Evolutionary conservation across 805 yeast species (phyloP).

Genomic region (Cyberlindnera mrakii): DNA sequence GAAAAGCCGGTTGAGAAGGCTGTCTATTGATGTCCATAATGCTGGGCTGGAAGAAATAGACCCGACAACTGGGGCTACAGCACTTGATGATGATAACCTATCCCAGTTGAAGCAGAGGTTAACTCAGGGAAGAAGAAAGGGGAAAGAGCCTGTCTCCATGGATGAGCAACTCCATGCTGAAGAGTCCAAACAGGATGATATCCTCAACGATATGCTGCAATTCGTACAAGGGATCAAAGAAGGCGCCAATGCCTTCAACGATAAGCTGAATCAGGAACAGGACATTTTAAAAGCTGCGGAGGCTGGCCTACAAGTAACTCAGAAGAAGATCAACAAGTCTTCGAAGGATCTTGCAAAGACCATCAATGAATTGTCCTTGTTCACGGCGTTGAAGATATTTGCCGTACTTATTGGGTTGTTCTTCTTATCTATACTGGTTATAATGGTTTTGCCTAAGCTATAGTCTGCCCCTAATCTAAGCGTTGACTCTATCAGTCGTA

Average conservation of each 20-base stretch:
- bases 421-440: constrained; percentile 29
- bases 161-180: constrained; percentile 32
- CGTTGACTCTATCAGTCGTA: too few species aligned
- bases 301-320: constrained; percentile 33
- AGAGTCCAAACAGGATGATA: constrained; percentile 31
- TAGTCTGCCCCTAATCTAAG: constrained; percentile 5
- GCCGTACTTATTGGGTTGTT: constrained; percentile 22
- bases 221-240: constrained; percentile 31
- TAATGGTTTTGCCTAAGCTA: constrained; percentile 34
- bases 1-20: constrained; percentile 10
- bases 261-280: constrained; percentile 32
- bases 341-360: constrained; percentile 23
- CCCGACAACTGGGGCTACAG: background rate
- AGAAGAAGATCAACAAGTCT: constrained; percentile 28
- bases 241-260: constrained; percentile 35
- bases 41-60: constrained; percentile 1
- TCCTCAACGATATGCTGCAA: constrained; percentile 32
- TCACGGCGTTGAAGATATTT: constrained; percentile 25
- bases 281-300: constrained; percentile 36
- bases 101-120: constrained; percentile 28
- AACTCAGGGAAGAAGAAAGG: constrained; percentile 17
- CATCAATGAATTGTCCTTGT: constrained; percentile 25
- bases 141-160: constrained; percentile 11
- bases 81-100: constrained; percentile 20
- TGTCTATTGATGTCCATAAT: constrained; percentile 19